phyloP scores from a whole-genome alignment of 805 yeast species.

The Lipomyces spencermartinsiae region DNA sequence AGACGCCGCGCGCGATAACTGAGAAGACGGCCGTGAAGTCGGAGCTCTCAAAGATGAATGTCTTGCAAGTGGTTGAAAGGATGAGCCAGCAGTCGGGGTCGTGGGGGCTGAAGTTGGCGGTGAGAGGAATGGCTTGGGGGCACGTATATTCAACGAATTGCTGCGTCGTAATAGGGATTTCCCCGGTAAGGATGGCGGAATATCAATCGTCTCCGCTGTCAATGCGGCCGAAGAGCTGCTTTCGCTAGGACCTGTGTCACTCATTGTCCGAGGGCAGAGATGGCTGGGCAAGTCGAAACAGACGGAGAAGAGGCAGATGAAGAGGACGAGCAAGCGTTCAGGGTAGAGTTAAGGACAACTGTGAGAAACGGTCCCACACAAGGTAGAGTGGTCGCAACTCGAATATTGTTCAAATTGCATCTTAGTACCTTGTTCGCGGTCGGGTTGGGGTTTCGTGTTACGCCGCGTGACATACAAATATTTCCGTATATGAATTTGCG shows the following conservation, averaged over 20 bases:
- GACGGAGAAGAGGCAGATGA: conserved; percentile 11
- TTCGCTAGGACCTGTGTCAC: not conserved
- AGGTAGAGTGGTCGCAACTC: not conserved
- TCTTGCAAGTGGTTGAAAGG: not conserved
- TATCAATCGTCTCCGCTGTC: not conserved
- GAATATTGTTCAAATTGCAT: not conserved
- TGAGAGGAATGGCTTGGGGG: not conserved
- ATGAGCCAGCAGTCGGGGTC: conserved; percentile 4
- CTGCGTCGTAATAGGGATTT: not conserved
- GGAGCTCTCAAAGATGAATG: not conserved
- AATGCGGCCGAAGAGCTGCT: not conserved
- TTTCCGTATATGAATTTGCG: not conserved
- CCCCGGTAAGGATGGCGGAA: not conserved
- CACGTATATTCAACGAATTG: not conserved
- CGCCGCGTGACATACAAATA: too few species aligned
- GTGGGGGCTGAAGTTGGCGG: not conserved
- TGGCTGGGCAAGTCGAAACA: conserved; percentile 5
- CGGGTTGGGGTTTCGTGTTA: conserved; percentile 4
- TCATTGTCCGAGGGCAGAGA: conserved; percentile 11
- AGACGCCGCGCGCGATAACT: not conserved
- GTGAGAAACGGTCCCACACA: not conserved
- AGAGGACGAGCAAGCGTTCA: conserved; percentile 14
- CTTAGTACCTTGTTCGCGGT: not conserved
- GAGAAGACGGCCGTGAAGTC: conserved; percentile 1
- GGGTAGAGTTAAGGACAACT: not conserved